A percentile compares a stretch with the other conserved stretches of the same genome.
phyloP scores from a whole-genome alignment of 306 rosid species.

The Cercis canadensis region DNA sequence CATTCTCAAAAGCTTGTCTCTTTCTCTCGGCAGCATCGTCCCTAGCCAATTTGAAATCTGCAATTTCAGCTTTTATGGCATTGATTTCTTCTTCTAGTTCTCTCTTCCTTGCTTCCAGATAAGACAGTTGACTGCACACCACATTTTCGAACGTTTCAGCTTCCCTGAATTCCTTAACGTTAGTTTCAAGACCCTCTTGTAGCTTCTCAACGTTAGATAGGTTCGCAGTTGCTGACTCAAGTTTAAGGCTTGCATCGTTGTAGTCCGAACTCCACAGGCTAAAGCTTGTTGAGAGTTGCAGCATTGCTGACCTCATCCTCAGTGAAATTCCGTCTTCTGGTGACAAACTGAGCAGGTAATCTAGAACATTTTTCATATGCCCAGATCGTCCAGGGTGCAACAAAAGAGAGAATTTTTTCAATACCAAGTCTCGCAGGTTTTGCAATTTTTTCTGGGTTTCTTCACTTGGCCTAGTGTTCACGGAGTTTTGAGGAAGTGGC shows the following conservation, averaged over 20 bases:
- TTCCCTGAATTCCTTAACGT: conserved; percentile 34
- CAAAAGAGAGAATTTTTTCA: conserved; percentile 21
- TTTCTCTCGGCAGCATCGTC: conserved; percentile 28
- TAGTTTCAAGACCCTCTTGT: conserved; percentile 17
- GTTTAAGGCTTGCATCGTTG: conserved; percentile 33
- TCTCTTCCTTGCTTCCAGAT: conserved; percentile 32
- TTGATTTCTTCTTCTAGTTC: conserved; percentile 38
- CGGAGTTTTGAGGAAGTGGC: neutral
- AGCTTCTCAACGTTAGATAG: conserved; percentile 19
- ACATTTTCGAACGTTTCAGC: conserved; percentile 9
- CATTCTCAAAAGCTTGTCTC: conserved; percentile 18
- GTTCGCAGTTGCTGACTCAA: conserved; percentile 13
- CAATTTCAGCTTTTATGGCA: conserved; percentile 33
- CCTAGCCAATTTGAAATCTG: conserved; percentile 4
- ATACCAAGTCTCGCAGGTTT: conserved; percentile 10
- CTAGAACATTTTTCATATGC: conserved; percentile 18
- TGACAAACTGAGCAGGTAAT: conserved; percentile 27
- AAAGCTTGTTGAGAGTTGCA: conserved; percentile 23
- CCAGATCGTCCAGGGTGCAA: conserved; percentile 33
- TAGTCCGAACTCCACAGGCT: conserved; percentile 36
- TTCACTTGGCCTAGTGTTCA: conserved; percentile 26
- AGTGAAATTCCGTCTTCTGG: conserved; percentile 31
- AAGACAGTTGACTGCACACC: conserved; percentile 1
- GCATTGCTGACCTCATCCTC: conserved; percentile 14
- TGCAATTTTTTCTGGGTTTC: conserved; percentile 33